These are phyloP conservation scores for Linnemannia elongata DNA, from an alignment of 192 early-diverging fungal species.

Conservation along the genomic window DNA sequence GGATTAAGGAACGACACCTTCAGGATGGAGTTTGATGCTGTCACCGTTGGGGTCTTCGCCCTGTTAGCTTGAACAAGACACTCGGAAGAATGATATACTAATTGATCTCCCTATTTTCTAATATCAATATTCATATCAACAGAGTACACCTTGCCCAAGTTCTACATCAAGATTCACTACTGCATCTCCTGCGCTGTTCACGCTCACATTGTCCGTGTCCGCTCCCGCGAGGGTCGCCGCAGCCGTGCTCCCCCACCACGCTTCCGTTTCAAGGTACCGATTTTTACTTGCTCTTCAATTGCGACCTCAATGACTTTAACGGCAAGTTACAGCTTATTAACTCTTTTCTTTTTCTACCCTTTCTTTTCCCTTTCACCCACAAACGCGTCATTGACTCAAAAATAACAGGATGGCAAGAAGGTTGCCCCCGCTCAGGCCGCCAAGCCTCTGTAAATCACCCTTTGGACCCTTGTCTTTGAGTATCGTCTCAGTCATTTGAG, in stretches of 20 bases:
- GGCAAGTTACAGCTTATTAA: neutral
- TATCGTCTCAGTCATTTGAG: slow-evolving; percentile 13
- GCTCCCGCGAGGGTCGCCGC: slow-evolving; percentile 89
- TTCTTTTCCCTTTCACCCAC: neutral
- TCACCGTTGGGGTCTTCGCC: neutral
- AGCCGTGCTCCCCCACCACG: slow-evolving; percentile 94
- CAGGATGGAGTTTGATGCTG: neutral
- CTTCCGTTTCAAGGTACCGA: slow-evolving; percentile 80
- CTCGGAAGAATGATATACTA: neutral
- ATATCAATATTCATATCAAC: neutral
- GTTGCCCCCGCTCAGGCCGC: slow-evolving; percentile 57
- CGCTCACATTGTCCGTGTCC: slow-evolving; percentile 93
- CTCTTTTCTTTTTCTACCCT: neutral
- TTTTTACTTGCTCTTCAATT: slow-evolving; percentile 56
- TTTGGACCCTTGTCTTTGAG: neutral
- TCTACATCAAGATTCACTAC: slow-evolving; percentile 99
- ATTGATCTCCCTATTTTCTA: neutral
- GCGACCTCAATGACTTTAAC: neutral
- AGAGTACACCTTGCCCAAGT: slow-evolving; percentile 96
- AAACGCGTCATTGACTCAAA: neutral
- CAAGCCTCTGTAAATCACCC: slow-evolving; percentile 57
- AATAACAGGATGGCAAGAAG: slow-evolving; percentile 72
- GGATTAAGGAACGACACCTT: neutral
- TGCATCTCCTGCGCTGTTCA: slow-evolving; percentile 99
- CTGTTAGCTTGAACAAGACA: neutral